Percentiles rank a stretch among this genome's conserved stretches.
Conservation (phyloP, 495 filamentous ascomycete genomes). For the Pseudotulostoma volvatum region DNA sequence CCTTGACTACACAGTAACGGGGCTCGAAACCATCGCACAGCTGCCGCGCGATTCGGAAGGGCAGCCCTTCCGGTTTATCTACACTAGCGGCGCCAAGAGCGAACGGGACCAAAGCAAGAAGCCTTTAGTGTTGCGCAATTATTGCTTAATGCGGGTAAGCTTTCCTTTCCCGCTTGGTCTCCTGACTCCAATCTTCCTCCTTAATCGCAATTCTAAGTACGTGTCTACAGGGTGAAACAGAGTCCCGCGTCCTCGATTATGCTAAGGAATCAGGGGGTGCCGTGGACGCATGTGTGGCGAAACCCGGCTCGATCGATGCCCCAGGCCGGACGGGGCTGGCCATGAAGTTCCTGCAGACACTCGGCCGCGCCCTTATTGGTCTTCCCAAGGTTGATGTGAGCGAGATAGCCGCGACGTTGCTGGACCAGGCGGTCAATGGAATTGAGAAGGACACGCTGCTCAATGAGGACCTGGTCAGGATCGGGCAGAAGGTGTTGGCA, state of each 20-base stretch:
- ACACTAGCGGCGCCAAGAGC: constrained; percentile 24
- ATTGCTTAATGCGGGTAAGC: constrained; percentile 31
- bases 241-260: constrained; percentile 23
- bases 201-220: constrained; percentile 9
- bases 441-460: constrained; percentile 29
- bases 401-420: constrained; percentile 27
- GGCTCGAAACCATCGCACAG: constrained; percentile 19
- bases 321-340: constrained; percentile 7
- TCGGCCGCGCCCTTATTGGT: constrained; percentile 3
- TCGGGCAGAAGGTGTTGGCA: constrained; percentile 19
- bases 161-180: not conserved
- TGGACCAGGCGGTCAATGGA: constrained; percentile 28
- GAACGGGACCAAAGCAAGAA: constrained; percentile 24
- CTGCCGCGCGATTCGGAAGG: too few species aligned
- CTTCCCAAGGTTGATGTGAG: constrained; percentile 19
- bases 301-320: constrained; percentile 22
- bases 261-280: constrained; percentile 15
- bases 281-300: constrained; percentile 22
- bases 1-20: constrained; percentile 24
- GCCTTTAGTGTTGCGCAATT: constrained; percentile 18
- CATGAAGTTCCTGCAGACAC: constrained; percentile 4
- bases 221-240: constrained; percentile 25
- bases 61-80: constrained; percentile 27
- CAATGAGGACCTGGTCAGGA: constrained; percentile 29
- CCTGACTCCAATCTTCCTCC: constrained; percentile 1